These are phyloP conservation scores for Podospora pseudopauciseta DNA, from an alignment of 495 filamentous ascomycete genomes.

Conservation along the genomic window DNA sequence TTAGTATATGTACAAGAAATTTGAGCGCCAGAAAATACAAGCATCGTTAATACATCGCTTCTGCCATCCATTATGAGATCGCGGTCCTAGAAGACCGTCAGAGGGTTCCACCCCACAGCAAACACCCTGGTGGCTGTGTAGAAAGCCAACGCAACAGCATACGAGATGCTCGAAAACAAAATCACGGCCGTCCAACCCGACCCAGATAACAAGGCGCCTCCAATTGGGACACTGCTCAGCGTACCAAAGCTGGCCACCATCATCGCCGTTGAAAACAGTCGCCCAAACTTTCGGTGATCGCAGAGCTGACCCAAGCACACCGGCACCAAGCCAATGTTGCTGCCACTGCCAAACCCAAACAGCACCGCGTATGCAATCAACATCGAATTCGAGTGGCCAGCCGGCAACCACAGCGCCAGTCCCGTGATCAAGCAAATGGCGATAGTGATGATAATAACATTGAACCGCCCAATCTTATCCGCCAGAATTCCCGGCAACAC, in stretches of 20 bases:
- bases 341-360: conserved; percentile 83
- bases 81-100: conserved; percentile 41
- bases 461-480: conserved; percentile 56
- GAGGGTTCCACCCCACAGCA: conserved; percentile 63
- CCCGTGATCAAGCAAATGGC: conserved; percentile 63
- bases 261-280: conserved; percentile 82
- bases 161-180: conserved; percentile 62
- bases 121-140: conserved; percentile 60
- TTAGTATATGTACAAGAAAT: not conserved
- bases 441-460: conserved; percentile 53
- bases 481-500: conserved; percentile 66
- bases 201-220: conserved; percentile 60
- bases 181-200: conserved; percentile 62
- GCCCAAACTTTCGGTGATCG: conserved; percentile 77
- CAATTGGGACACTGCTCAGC: conserved; percentile 84
- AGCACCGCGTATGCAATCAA: conserved; percentile 69
- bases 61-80: not conserved
- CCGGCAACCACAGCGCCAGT: conserved; percentile 79
- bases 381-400: conserved; percentile 53
- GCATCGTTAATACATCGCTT: not conserved
- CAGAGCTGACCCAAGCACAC: conserved; percentile 91
- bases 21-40: not conserved
- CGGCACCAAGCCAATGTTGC: conserved; percentile 79
- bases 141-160: conserved; percentile 56
- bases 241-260: conserved; percentile 87